phyloP scores from a whole-genome alignment of 352 stramenopile species.

The Aphanomyces stellatus region DNA sequence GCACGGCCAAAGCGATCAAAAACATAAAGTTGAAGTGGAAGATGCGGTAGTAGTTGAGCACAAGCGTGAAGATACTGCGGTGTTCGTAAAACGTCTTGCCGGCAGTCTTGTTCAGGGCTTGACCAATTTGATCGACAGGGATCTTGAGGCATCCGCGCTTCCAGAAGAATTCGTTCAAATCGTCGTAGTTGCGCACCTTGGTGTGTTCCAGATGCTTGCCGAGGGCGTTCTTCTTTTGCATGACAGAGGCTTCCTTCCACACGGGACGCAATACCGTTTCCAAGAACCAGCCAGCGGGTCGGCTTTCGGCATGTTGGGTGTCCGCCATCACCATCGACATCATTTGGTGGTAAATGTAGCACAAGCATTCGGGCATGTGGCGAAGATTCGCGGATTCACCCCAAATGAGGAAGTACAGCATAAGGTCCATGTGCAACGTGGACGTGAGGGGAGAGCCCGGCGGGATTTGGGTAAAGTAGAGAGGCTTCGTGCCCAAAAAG shows the following conservation, averaged over 20 bases:
- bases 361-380: slow-evolving; percentile 96
- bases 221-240: slow-evolving; percentile 53
- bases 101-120: slow-evolving; percentile 45
- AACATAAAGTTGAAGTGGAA: slow-evolving; percentile 82
- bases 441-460: slow-evolving; percentile 25
- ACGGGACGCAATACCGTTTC: slow-evolving; percentile 48
- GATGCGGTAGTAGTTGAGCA: slow-evolving; percentile 76
- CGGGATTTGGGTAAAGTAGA: slow-evolving; percentile 46
- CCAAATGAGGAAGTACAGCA: slow-evolving; percentile 96
- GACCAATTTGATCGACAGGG: slow-evolving; percentile 31
- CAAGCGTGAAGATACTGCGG: slow-evolving; percentile 52
- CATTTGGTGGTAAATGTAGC: slow-evolving; percentile 95
- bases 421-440: slow-evolving; percentile 84
- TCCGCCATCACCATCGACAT: slow-evolving; percentile 43
- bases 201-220: slow-evolving; percentile 58
- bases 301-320: slow-evolving; percentile 29
- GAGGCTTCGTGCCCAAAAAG: slow-evolving; percentile 53
- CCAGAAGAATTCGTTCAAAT: slow-evolving; percentile 81
- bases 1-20: slow-evolving; percentile 38
- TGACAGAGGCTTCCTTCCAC: slow-evolving; percentile 63
- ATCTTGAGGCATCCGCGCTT: slow-evolving; percentile 56
- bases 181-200: slow-evolving; percentile 73
- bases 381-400: slow-evolving; percentile 94
- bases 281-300: slow-evolving; percentile 51
- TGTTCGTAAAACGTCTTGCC: slow-evolving; percentile 78